Evolutionary conservation across 2,329 filamentous ascomycete genomes (phyloP), one percentile per base, ranked within the genome.

Genomic region (Daldinia sp.): DNA sequence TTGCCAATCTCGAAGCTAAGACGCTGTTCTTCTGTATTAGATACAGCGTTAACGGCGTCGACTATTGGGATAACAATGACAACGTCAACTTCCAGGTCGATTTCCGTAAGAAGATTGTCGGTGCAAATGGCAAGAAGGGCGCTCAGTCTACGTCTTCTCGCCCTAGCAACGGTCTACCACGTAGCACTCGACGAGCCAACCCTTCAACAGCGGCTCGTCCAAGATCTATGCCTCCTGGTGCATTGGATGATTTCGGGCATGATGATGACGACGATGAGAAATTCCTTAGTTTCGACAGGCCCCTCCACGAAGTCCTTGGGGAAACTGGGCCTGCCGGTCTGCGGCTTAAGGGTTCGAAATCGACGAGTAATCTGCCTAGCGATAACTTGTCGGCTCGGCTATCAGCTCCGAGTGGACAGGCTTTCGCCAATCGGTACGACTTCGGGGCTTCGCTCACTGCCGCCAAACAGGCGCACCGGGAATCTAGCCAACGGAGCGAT

Each of bases 51-150:
- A 90, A 90, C 70, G 93, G 93, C 18, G 87, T 91, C 69, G 95
- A 98, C 75, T 93, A 89, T 80, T 99, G 96, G 96, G 96, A 99
- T 81, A 99, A 95, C 86, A 99, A 99, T 79, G 84, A 85, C 74
- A 84, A 85, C 33, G 88, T 89, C 80, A 98, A 99, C 82, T 99
- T 96, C 82, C 94, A 98, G 79, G 88, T 98, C 61, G 94, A 97
- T 79, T 99, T 99, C 82, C 85, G 86, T 72, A 97, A 94, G 86
- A 94, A 93, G 82, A 81, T 87, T 73, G 87, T 92, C 68, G 83
- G 87, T 18, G 86, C 86, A 74, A 88, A 85, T 57, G 86, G 86
- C 72, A 89, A 89, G 83, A 84, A 83, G 67, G 82, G 82, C 63
- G 79, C 82, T 30, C 82, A 86, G 68, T 83, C 86, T 10, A 82